Base-by-base conservation (phyloP, 208 protist genomes). In the Blechomonas ayalai region DNA sequence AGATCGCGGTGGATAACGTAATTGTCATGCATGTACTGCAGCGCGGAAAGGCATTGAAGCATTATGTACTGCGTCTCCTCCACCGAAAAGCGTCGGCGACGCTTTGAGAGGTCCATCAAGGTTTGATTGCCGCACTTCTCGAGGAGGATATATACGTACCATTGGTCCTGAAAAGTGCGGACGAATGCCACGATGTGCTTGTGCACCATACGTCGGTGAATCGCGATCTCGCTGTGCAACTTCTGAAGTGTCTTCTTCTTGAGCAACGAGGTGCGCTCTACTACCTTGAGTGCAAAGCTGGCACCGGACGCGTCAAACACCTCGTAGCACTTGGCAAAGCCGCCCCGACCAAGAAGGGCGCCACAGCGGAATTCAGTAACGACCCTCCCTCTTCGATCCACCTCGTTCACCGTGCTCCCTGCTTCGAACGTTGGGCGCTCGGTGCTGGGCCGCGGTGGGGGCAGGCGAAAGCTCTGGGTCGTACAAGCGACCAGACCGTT, bases 141-240 rank as follows among this genome's bases (percentile, higher is more conserved):
- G n/a, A 99, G 68, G 24, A 99, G 44, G 48, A 99, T 98, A 72
- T 99, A 99, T 16, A 98, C 92, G 63, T 97, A 95, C 24, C 86
- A 75, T 47, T 87, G 52, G 61, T 99, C 97, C 53, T 98, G 92
- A 59, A 99, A 99, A 55, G 81, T 98, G 49, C 80, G 72, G 32
- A 97, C 53, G 63, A 98, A 99, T 43, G 89, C 66, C 12, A 99
- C 97, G 48, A 99, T 95, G 73, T 98, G 71, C 34, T 79, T 67
- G 72, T 99, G 97, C 43, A 81, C 70, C 53, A 99, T 78, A 26
- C 82, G 83, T 12, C 71, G 51, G 80, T 99, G 98, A 42, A 99
- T 98, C 15, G 78, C 85, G 55, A 99, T 99, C 73, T 99, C 97
- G 34, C 63, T 94, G 32, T 88, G 77, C 33, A 98, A 65, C 79